Evolutionary conservation across 495 filamentous ascomycete species (phyloP), one percentile per base, ranked within the genome.

Genomic region (Sordaria brevicollis): DNA sequence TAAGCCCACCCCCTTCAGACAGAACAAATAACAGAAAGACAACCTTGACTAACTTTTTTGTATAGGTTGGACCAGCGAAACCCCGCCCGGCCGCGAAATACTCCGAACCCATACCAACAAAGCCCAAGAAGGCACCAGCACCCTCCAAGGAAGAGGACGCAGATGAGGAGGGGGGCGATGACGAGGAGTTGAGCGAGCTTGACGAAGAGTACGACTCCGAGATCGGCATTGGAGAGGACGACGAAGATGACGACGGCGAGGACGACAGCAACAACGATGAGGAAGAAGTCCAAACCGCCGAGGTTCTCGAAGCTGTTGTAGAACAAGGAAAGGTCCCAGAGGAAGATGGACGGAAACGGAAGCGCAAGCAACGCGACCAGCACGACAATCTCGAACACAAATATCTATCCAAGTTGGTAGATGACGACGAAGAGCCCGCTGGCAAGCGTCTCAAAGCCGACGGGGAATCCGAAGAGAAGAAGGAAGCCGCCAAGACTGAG

Each of bases 351-450:
- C 79, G 83, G 57, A 88, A 86, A 68, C 85, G 88, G 65, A 97
- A 97, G 76, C 89, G 94, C 71, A 97, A 95, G 81, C 86, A 91
- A 54, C 86, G 83, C 68, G 79, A 86, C 35, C 86, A 87, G 11
- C 86, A 89, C 34, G 92, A 93, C 66, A 89, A 95, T 69, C 78
- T 99, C 1, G 95, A 97, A 76, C 89, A 86, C 34, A 85, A 83
- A 33, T 97, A 99, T 74, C 87, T 97, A 84, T 85, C 87, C 68
- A 89, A 89, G 69, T 78, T 99, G 80, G 81, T 81, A 49, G 49
- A 62, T 21, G 80, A 84, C 76, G 83, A 87, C 21, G 84, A 84
- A 25, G 78, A 81, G 66, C 79, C 74, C 71, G 77, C 79, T 54
- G 80, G 76, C 35, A 82, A 81, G 75, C 83, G 86, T 39, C 83